A percentile compares a stretch with the other conserved stretches of the same genome.
Conservation (phyloP, 2,329 filamentous ascomycete species). For the Hypomyces rosellus region DNA sequence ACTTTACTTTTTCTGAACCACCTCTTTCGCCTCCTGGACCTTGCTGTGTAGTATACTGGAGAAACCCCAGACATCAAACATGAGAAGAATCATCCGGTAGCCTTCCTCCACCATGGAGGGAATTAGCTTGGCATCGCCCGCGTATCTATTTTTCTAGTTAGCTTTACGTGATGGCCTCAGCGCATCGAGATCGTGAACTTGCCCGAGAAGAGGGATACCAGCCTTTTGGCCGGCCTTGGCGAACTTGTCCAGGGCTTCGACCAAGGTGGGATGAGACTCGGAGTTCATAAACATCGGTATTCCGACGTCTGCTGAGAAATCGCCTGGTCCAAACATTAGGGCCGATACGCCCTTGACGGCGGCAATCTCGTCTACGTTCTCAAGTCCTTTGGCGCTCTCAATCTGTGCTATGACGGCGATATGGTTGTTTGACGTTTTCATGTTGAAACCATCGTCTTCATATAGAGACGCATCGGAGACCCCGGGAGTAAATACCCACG, state of each 20-base stretch:
- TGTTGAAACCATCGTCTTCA: slow-evolving; percentile 5
- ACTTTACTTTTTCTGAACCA: too few relatives aligned
- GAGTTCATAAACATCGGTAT: background rate
- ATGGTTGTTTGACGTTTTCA: slow-evolving; percentile 2
- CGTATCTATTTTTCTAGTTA: background rate
- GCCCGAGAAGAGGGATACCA: background rate
- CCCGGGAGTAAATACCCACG: slow-evolving; percentile 7
- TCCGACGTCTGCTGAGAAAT: slow-evolving; percentile 3
- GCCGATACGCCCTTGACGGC: slow-evolving; percentile 3
- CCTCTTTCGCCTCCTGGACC: background rate
- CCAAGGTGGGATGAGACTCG: slow-evolving; percentile 2
- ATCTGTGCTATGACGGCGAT: slow-evolving; percentile 2
- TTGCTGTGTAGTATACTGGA: background rate
- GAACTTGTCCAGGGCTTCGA: slow-evolving; percentile 1
- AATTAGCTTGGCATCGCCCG: background rate
- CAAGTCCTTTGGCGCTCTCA: slow-evolving; percentile 4
- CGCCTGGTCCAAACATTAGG: slow-evolving; percentile 6
- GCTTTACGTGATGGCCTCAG: background rate
- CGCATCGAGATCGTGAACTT: background rate
- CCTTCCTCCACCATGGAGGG: slow-evolving; percentile 3
- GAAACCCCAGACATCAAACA: slow-evolving; percentile 7
- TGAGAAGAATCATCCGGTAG: background rate
- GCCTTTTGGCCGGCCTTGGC: slow-evolving; percentile 2
- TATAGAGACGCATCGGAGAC: slow-evolving; percentile 7
- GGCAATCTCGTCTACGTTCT: slow-evolving; percentile 4